Conservation (phyloP, 345 rosid genomes). For the Sisymbrium altissimum region DNA sequence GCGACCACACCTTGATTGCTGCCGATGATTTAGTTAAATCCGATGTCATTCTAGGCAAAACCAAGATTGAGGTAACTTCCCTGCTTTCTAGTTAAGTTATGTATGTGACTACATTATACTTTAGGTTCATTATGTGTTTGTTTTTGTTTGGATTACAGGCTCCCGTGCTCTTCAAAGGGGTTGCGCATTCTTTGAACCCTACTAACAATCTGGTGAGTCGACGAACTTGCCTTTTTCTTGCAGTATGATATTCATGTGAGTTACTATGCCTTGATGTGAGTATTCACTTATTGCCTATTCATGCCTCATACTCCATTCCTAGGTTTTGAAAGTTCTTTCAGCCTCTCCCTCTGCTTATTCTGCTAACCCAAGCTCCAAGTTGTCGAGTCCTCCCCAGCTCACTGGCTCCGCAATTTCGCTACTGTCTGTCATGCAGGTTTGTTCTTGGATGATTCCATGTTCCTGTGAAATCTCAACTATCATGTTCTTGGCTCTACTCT, state of each 20-base stretch:
- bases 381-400: conserved; percentile 56
- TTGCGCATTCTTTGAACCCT: conserved; percentile 65
- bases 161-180: conserved; percentile 62
- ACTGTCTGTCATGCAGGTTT: conserved; percentile 65
- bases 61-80: conserved; percentile 45
- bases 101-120: background rate
- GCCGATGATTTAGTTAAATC: conserved; percentile 52
- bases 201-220: conserved; percentile 50
- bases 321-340: conserved; percentile 66
- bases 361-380: conserved; percentile 54
- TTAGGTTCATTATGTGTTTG: too few relatives aligned
- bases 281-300: background rate
- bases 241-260: background rate
- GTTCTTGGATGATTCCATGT: background rate
- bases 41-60: conserved; percentile 51
- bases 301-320: conserved; percentile 11
- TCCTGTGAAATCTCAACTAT: background rate
- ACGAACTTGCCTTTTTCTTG: background rate
- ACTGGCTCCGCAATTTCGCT: conserved; percentile 58
- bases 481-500: background rate
- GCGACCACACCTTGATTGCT: conserved; percentile 62
- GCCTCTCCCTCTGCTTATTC: conserved; percentile 74
- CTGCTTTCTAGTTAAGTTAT: background rate
- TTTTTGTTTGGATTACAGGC: conserved; percentile 40
- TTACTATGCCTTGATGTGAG: conserved; percentile 2